Base-by-base conservation (phyloP, 73 alveolate genomes). In the Paramecium bursaria region DNA sequence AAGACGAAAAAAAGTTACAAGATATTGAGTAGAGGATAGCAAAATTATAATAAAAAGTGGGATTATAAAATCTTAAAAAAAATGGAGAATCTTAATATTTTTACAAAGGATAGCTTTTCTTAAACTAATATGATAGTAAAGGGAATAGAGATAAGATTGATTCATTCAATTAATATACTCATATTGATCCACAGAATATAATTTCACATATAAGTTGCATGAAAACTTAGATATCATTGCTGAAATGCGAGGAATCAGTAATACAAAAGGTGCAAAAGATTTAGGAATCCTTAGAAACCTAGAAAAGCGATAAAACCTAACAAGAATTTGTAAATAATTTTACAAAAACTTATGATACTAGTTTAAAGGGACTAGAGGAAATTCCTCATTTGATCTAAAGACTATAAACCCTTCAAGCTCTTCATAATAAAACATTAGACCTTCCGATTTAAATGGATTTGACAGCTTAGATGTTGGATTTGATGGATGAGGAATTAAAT, bases 401-500 rank as follows among this genome's bases (percentile, higher is more conserved):
- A 57, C 15, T 57, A 31, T 23, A 30, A 10, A 30, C 76, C 11
- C 33, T 57, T 19, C 27, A 57, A 21, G 13, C 27, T 19, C 33
- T 57, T 26, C 76, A 57, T 29, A 30, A 23, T 23, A n/a, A 57
- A 57, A 57, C 76, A 3, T 30, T 57, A 6, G 27, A 30, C 33
- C 33, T 57, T 10, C 76, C 76, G 17, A n/a, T 14, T n/a, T 57
- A 57, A 57, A 48, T 57, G 27, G 76, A 57, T n/a, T 23, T 30
- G n/a, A 57, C 76, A 0, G 27, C 50, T 23, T 15, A 57, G 33
- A 30, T 30, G 15, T 57, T 57, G 15, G 76, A 57, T 57, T 57
- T 48, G 76, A 57, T 57, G 76, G 76, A 57, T 57, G 51, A 57
- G 76, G 33, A 57, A 57, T 57, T 2, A 23, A 30, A 30, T 23